Conservation (phyloP, 176 grass and related monocot genomes). For the Rhynchospora tenuis region DNA sequence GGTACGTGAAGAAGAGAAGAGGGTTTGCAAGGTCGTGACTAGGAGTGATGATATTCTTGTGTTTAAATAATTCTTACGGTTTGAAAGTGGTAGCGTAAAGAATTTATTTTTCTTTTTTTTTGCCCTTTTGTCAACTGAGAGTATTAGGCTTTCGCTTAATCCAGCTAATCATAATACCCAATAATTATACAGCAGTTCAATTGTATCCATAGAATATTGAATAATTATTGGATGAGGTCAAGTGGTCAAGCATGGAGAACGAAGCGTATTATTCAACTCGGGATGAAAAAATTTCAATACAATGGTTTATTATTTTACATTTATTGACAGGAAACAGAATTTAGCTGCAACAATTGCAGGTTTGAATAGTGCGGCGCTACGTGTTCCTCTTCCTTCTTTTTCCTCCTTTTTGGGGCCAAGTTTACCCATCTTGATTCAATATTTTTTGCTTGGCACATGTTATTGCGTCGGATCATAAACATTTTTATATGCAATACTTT, state of each 20-base stretch:
- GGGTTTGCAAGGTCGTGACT: conserved; percentile 9
- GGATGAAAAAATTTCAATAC: background rate
- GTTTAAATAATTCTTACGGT: background rate
- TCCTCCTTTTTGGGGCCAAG: background rate
- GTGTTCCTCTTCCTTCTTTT: background rate
- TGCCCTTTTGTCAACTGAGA: background rate
- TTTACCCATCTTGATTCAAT: background rate
- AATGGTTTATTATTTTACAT: background rate
- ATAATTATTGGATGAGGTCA: background rate
- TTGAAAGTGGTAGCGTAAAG: background rate
- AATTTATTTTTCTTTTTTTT: background rate
- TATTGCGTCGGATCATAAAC: background rate
- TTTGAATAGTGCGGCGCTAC: background rate
- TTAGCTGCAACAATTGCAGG: background rate
- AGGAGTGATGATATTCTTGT: background rate
- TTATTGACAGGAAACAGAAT: background rate
- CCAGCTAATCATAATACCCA: background rate
- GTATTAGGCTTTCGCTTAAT: background rate
- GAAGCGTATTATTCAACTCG: background rate
- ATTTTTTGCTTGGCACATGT: background rate
- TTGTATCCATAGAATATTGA: background rate
- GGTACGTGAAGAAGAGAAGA: background rate
- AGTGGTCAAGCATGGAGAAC: background rate
- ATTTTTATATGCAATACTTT: no score
- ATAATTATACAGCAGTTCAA: background rate